These are phyloP conservation scores for Xerocomus potaroensis DNA, from an alignment of 768 basidiomycete genomes.

Conservation along the genomic window DNA sequence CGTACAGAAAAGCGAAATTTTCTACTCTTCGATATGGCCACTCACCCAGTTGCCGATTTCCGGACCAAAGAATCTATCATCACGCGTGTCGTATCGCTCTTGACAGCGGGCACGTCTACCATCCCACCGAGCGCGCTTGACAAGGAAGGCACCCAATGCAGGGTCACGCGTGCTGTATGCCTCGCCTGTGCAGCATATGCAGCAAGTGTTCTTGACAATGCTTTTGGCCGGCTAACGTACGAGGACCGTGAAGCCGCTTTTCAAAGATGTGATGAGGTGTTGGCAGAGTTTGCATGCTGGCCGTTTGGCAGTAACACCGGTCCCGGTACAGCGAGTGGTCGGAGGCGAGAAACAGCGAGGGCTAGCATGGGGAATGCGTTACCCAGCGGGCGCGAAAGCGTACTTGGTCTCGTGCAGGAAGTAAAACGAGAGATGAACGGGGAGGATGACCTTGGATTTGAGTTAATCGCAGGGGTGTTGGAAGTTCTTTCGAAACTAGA, in stretches of 20 bases:
- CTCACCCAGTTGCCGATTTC: conserved; percentile 93
- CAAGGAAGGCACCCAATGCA: conserved; percentile 75
- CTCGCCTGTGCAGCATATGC: conserved; percentile 91
- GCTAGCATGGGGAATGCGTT: conserved; percentile 55
- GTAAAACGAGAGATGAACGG: conserved; percentile 66
- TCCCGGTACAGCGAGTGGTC: conserved; percentile 32
- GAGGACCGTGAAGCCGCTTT: conserved; percentile 94
- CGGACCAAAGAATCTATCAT: conserved; percentile 86
- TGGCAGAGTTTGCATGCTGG: conserved; percentile 89
- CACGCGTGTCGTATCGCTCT: conserved; percentile 65
- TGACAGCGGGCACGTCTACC: conserved; percentile 79
- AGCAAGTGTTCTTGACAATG: conserved; percentile 93
- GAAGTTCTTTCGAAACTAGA: conserved; percentile 93
- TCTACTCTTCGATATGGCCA: conserved; percentile 99
- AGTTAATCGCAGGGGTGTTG: conserved; percentile 87
- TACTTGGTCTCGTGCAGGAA: conserved; percentile 71
- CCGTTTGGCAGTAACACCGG: conserved; percentile 60
- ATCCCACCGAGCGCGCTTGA: conserved; percentile 72
- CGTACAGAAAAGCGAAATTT: conserved; percentile 99
- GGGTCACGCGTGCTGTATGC: conserved; percentile 75
- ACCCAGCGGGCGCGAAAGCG: conserved; percentile 56
- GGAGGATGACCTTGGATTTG: conserved; percentile 83
- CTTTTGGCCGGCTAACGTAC: conserved; percentile 81
- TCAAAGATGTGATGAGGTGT: conserved; percentile 87
- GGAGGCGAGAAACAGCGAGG: conserved; percentile 40